A percentile compares a stretch with the other conserved stretches of the same genome.
phyloP scores from a whole-genome alignment of 345 rosid genomes.

The Corchorus capsularis region DNA sequence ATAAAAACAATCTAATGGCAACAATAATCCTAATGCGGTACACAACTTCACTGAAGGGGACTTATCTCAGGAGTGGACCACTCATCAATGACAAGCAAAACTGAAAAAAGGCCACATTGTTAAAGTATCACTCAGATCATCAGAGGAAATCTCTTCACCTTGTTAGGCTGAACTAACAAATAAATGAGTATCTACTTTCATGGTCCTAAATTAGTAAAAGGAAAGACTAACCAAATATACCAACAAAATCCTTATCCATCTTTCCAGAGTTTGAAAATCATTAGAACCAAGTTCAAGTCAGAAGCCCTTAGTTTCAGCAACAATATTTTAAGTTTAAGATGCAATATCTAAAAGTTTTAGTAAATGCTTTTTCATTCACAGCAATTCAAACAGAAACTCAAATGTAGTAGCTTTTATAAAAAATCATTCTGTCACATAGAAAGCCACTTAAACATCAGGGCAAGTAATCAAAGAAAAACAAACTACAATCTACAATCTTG shows the following conservation, averaged over 20 bases:
- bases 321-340: background rate
- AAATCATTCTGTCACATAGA: background rate
- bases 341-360: background rate
- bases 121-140: too few species aligned
- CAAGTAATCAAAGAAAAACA: conserved; percentile 2
- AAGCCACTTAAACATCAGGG: background rate
- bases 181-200: background rate
- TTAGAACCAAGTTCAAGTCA: background rate
- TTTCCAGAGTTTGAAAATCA: background rate
- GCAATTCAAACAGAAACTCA: background rate
- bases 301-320: background rate
- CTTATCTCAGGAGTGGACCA: conserved; percentile 11
- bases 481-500: background rate
- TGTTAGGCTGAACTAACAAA: conserved; percentile 9
- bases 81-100: conserved; percentile 1
- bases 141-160: conserved; percentile 7
- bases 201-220: background rate
- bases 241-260: background rate
- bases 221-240: background rate
- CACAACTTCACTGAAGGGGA: conserved; percentile 20
- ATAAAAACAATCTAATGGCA: conserved; percentile 5
- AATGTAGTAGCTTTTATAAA: background rate
- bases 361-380: background rate
- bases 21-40: conserved; percentile 21
- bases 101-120: background rate